Base-by-base conservation (phyloP, 768 basidiomycete species). In the Agrocybe pediades region DNA sequence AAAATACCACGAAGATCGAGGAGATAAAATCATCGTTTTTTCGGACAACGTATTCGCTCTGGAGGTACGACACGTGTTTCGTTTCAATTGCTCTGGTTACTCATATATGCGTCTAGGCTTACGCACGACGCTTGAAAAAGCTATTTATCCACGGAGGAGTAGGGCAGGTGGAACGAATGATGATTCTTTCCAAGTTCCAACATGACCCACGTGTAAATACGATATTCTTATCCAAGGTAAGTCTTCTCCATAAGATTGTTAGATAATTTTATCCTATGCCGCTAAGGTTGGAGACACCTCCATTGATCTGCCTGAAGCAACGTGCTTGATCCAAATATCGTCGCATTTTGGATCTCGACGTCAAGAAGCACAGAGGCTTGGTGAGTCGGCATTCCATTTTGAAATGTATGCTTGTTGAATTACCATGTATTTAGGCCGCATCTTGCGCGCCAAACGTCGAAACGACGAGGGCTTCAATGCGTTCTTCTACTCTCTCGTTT, bases 391-490 rank as follows among this genome's bases (percentile, higher is more conserved):
- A 36, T 36, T n/a, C 33, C 33, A 36, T 36, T 11, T 36, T 15
- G 33, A 4, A 36, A 63, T 42, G 80, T 62, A 52, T 19, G 21
- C 41, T 27, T 49, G 15, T 20, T 41, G 16, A 15, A 19, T 15
- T 13, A 16, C 2, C 15, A 42, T 53, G 40, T 39, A 41, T 42
- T 33, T 56, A 92, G 95, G 95, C 13, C 94, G 97, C 42, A 99
- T 99, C 63, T 74, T 99, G 41, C 89, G 97, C 42, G 97, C 97
- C 8, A 99, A 99, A 71, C 84, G 97, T 54, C 82, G 97, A 58
- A 99, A 99, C 65, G 97, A 99, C 64, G 97, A 98, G 72, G 97
- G 97, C 1, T 99, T 99, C 76, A 99, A 99, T 59, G 97, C 97
- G 20, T 99, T 98, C 75, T 99, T 99, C 74, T 99, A 99, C 70